Percentiles rank a stretch among this genome's conserved stretches.
Conservation (phyloP, 2,329 filamentous ascomycete species). For the Mycosphaerella sp. region DNA sequence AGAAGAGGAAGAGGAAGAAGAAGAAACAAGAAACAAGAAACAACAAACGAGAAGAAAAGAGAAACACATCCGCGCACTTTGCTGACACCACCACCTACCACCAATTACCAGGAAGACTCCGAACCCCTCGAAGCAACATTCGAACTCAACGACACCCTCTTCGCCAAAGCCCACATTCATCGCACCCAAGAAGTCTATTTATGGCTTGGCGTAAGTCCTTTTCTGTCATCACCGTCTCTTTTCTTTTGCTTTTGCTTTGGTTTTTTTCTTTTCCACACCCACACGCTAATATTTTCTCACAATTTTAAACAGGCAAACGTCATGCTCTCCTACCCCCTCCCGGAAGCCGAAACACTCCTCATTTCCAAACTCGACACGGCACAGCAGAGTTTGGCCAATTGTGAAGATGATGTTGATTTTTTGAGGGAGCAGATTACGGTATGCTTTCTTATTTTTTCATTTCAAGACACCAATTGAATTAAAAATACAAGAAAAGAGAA, state of each 20-base stretch:
- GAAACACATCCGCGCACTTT: neutral
- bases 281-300: too few relatives aligned
- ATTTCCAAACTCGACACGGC: constrained; percentile 71
- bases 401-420: constrained; percentile 94
- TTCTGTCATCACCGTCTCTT: neutral
- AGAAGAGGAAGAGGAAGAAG: neutral
- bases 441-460: too few relatives aligned
- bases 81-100: neutral
- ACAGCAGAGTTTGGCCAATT: constrained; percentile 73
- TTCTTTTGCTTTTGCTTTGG: too few relatives aligned
- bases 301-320: constrained; percentile 66
- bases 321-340: constrained; percentile 90
- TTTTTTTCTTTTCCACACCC: too few relatives aligned
- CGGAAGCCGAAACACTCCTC: constrained; percentile 76
- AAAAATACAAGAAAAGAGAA: too few relatives aligned
- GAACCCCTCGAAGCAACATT: constrained; percentile 87
- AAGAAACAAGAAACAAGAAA: neutral
- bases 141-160: constrained; percentile 93
- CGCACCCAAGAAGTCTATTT: constrained; percentile 88
- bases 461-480: too few relatives aligned
- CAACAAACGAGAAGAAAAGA: too few relatives aligned
- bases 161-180: constrained; percentile 76
- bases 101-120: constrained; percentile 34
- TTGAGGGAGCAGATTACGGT: constrained; percentile 94
- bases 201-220: constrained; percentile 72